These are phyloP conservation scores for Lathyrus sativus DNA, from an alignment of 306 rosid genomes.

Conservation along the genomic window DNA sequence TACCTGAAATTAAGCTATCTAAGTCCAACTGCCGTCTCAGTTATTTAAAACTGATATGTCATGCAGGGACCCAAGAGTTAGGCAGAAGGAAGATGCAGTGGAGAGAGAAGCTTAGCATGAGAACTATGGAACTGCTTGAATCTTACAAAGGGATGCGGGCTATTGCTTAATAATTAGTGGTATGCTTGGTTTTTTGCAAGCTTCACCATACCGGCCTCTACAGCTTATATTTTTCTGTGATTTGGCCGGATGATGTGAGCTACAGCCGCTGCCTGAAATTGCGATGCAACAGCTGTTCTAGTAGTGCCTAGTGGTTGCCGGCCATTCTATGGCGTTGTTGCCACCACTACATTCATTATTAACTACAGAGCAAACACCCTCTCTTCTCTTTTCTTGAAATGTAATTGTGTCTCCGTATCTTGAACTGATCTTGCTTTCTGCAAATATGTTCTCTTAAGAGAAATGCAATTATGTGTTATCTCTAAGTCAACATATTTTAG, in stretches of 20 bases:
- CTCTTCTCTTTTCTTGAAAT: slow-evolving; percentile 2
- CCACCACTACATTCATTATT: neutral
- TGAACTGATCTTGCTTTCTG: neutral
- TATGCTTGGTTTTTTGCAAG: neutral
- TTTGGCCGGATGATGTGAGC: neutral
- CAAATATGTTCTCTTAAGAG: neutral
- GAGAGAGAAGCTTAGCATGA: neutral
- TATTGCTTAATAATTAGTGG: neutral
- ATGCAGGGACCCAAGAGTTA: neutral
- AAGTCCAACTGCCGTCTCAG: neutral
- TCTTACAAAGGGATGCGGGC: neutral
- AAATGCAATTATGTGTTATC: neutral
- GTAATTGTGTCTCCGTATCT: slow-evolving; percentile 8
- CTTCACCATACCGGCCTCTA: neutral
- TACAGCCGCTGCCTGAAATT: neutral
- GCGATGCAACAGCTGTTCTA: slow-evolving; percentile 1
- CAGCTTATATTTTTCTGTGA: neutral
- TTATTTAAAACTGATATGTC: slow-evolving; percentile 1
- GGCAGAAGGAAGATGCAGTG: slow-evolving; percentile 1
- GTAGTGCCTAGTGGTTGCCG: slow-evolving; percentile 8
- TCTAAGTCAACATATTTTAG: neutral
- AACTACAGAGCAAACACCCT: neutral
- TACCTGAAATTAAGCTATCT: neutral
- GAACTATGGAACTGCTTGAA: neutral
- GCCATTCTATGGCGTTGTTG: neutral